A percentile compares a stretch with the other conserved stretches of the same genome.
Evolutionary conservation across 2,329 filamentous ascomycete genomes (phyloP).

Genomic region (Pseudocercospora crystallina): DNA sequence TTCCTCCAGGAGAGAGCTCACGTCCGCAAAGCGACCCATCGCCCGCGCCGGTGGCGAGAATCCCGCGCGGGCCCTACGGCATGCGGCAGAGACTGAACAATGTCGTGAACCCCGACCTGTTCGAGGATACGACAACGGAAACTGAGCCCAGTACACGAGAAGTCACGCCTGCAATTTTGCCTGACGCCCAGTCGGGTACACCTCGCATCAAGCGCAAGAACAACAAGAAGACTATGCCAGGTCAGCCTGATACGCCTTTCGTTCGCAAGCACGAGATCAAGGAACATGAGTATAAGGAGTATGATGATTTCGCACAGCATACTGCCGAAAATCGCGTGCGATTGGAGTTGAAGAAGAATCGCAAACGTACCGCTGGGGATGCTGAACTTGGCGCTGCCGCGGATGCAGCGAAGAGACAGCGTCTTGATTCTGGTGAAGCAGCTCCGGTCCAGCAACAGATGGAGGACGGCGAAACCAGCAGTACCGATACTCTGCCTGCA

Average conservation of each 20-base stretch:
- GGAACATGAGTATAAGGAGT: constrained; percentile 22
- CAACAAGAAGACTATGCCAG: neutral
- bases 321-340: constrained; percentile 16
- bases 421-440: neutral
- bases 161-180: too few species aligned
- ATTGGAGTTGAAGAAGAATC: constrained; percentile 12
- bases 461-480: neutral
- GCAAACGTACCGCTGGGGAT: constrained; percentile 4
- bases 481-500: constrained; percentile 9
- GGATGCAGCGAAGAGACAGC: constrained; percentile 1
- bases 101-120: neutral
- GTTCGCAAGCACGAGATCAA: constrained; percentile 15
- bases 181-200: too few species aligned
- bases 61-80: constrained; percentile 4
- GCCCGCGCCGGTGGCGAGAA: neutral
- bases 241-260: constrained; percentile 5
- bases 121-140: too few species aligned
- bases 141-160: too few species aligned
- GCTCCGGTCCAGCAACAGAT: neutral
- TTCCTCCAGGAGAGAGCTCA: neutral
- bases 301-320: constrained; percentile 15
- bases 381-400: neutral
- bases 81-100: constrained; percentile 5
- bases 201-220: neutral
- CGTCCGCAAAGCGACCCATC: too few species aligned